These are phyloP conservation scores for Andrographis paniculata DNA, from an alignment of 305 asterid genomes.

Conservation along the genomic window DNA sequence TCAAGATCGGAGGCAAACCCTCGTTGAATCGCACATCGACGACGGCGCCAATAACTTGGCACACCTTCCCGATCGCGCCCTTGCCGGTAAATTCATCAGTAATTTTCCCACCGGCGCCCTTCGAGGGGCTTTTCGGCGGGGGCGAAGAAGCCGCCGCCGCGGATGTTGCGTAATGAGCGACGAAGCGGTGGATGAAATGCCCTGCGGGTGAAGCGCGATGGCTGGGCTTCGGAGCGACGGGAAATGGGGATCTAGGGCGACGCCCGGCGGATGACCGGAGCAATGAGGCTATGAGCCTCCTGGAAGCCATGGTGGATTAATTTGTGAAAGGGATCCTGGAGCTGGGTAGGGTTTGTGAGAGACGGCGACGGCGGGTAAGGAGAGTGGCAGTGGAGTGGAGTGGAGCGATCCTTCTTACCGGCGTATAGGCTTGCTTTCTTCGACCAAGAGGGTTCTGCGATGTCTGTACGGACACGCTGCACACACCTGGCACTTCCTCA, in stretches of 20 bases:
- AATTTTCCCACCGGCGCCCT: slow-evolving; percentile 49
- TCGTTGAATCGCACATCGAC: slow-evolving; percentile 82
- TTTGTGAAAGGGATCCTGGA: not conserved
- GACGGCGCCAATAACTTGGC: slow-evolving; percentile 95
- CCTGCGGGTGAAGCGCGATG: slow-evolving; percentile 54
- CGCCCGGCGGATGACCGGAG: slow-evolving; percentile 61
- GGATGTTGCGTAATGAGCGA: slow-evolving; percentile 57
- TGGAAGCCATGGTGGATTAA: slow-evolving; percentile 57
- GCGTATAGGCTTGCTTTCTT: too few relatives aligned
- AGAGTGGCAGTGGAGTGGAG: too few relatives aligned
- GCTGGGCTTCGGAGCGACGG: slow-evolving; percentile 35
- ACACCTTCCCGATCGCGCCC: slow-evolving; percentile 75
- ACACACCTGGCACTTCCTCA: too few relatives aligned
- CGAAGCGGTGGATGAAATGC: slow-evolving; percentile 53
- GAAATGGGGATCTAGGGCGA: slow-evolving; percentile 40
- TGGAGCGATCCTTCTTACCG: too few relatives aligned
- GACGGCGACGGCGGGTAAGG: too few relatives aligned
- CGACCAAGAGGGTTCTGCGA: too few relatives aligned
- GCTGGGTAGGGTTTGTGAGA: too few relatives aligned
- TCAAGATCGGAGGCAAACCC: slow-evolving; percentile 88
- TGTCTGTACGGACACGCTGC: too few relatives aligned
- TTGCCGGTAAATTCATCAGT: slow-evolving; percentile 75
- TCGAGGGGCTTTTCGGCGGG: slow-evolving; percentile 20
- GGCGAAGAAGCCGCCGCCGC: slow-evolving; percentile 39
- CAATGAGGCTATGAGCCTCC: slow-evolving; percentile 84